Evolutionary conservation across 2,329 filamentous ascomycete genomes (phyloP), one percentile per base, ranked within the genome.

Genomic region (Microascus cirrosus): DNA sequence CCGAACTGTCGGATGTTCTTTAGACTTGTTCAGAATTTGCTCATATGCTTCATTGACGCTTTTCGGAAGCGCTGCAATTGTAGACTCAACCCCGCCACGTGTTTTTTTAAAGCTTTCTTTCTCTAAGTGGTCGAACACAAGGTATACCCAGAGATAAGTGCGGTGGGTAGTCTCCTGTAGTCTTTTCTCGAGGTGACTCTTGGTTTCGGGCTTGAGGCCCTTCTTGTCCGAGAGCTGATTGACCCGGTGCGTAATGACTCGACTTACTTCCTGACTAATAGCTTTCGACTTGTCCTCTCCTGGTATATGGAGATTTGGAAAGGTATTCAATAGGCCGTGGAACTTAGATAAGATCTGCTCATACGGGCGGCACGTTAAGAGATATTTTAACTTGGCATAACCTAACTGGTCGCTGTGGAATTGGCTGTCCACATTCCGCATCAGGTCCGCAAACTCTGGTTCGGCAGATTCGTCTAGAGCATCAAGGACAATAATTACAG

Each of bases 121-220:
- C 52, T 64, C 24, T 13, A 73, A 59, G 55, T 68, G 63, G 15
- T 71, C 61, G 13, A 72, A 69, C 1, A 72, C 63, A 56, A 73
- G 65, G 45, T 70, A 63, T 3, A 71, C 62, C 71, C 68, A 74
- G 18, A 74, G 69, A 55, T 73, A 73, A 0, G 70, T 74, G 12
- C 70, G 68, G 45, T 73, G 62, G 0, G 60, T 34, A 28, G 58
- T 58, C 8, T 55, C 51, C 22, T 61, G 58, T 51, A 69, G 54
- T 13, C 42, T 60, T 58, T 61, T 15, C 55, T 60, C 51, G 1
- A 71, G 53, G 28, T 64, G 28, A 32, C 24, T 35, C 28, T 61
- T 64, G 28, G 66, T 51, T 10, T 60, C 8, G 0, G 35, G 5
- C 34, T 55, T 56, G 5, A 70, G 48, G 3, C 53, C 24, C 22